Percentiles rank a stretch among this genome's conserved stretches.
phyloP scores from a whole-genome alignment of 1,284 basidiomycete genomes.

The Ceratobasidium papillatum region DNA sequence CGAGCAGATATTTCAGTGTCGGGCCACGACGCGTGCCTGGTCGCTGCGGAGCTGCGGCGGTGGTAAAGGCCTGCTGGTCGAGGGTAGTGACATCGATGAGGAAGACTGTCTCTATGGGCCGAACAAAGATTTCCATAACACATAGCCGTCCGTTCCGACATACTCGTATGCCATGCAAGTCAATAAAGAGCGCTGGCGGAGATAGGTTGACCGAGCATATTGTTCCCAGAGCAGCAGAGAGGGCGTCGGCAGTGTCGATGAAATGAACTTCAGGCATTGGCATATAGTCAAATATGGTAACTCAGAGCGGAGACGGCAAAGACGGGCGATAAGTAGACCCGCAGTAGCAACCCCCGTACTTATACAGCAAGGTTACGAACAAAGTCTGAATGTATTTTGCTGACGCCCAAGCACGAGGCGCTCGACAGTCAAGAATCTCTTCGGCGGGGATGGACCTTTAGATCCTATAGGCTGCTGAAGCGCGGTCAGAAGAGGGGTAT shows the following conservation, averaged over 20 bases:
- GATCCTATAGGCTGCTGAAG: conserved; percentile 13
- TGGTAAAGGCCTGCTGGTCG: conserved; percentile 22
- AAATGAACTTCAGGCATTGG: conserved; percentile 16
- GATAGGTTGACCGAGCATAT: conserved; percentile 19
- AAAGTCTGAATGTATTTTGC: neutral
- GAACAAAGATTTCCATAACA: conserved; percentile 19
- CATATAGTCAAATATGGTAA: neutral
- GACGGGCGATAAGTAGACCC: no score
- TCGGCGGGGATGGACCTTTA: conserved; percentile 31
- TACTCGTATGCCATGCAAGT: conserved; percentile 29
- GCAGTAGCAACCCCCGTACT: conserved; percentile 5
- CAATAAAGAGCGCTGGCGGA: conserved; percentile 10
- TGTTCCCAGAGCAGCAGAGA: conserved; percentile 18
- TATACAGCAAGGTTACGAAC: neutral
- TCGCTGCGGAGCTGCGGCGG: conserved; percentile 4
- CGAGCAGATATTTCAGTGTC: conserved; percentile 30
- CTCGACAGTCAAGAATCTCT: neutral
- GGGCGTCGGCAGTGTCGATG: conserved; percentile 22
- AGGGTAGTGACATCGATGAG: conserved; percentile 23
- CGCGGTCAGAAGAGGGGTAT: neutral
- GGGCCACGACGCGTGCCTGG: conserved; percentile 21
- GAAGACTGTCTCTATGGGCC: conserved; percentile 2
- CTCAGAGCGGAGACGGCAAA: no score
- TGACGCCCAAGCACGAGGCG: conserved; percentile 38
- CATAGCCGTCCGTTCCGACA: conserved; percentile 34